A percentile compares a stretch with the other conserved stretches of the same genome.
Evolutionary conservation across 495 filamentous ascomycete species (phyloP).

Genomic region (Aspergillus biplanus): DNA sequence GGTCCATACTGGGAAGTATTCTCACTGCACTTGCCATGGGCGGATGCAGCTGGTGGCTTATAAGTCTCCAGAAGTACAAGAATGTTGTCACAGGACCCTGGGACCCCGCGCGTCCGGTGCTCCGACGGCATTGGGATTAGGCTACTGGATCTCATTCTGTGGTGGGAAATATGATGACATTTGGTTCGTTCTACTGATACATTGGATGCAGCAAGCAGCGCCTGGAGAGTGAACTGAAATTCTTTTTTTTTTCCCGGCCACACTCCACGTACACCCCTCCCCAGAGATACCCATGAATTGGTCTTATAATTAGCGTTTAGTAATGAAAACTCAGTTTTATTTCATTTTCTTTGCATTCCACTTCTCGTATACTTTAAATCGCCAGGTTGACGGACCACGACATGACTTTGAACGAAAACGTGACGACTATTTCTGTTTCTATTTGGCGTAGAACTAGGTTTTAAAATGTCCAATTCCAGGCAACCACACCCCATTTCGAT

Average conservation of each 20-base stretch:
- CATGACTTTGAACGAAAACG: too few relatives aligned
- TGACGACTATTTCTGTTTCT: too few relatives aligned
- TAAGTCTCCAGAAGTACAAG: slow-evolving; percentile 96
- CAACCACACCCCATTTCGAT: neutral
- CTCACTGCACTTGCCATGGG: slow-evolving; percentile 80
- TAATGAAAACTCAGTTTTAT: neutral
- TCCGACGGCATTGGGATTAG: slow-evolving; percentile 62
- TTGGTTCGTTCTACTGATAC: too few relatives aligned
- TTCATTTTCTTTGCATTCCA: neutral
- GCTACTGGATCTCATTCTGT: neutral
- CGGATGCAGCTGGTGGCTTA: slow-evolving; percentile 96
- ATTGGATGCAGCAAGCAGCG: neutral
- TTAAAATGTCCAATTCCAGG: neutral
- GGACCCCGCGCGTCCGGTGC: slow-evolving; percentile 92
- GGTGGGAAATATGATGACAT: too few relatives aligned
- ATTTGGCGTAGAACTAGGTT: neutral
- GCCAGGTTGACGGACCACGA: too few relatives aligned
- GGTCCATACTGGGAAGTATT: slow-evolving; percentile 72
- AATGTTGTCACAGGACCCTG: slow-evolving; percentile 98
- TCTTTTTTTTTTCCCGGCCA: neutral
- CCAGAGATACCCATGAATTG: slow-evolving; percentile 3
- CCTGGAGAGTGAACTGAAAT: neutral
- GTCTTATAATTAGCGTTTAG: slow-evolving; percentile 5
- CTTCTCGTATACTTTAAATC: neutral
- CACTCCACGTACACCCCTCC: neutral